Conservation (phyloP, 306 rosid species). For the Rosa chinensis region DNA sequence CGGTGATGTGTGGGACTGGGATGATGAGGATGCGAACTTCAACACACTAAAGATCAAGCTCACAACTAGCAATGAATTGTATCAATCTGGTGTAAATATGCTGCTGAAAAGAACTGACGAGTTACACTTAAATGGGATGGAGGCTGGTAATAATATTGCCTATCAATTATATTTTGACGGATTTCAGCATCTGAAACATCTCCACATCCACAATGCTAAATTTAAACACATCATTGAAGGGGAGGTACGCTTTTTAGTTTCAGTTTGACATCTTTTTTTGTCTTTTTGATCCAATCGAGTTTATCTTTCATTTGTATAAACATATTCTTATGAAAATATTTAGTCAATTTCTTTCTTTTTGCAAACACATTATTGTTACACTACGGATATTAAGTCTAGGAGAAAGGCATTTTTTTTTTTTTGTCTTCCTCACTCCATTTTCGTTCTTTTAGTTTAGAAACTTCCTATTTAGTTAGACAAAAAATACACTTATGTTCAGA, state of each 20-base stretch:
- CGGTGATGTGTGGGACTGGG: slow-evolving; percentile 26
- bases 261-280: not conserved
- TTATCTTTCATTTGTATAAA: not conserved
- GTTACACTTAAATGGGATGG: slow-evolving; percentile 39
- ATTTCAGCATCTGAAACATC: slow-evolving; percentile 41
- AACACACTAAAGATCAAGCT: slow-evolving; percentile 7
- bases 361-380: too few relatives aligned
- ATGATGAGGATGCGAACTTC: slow-evolving; percentile 24
- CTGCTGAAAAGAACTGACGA: slow-evolving; percentile 36
- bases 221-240: slow-evolving; percentile 24
- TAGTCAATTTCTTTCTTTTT: too few relatives aligned
- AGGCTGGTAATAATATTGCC: slow-evolving; percentile 23
- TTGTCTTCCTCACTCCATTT: too few relatives aligned
- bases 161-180: slow-evolving; percentile 32
- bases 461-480: too few relatives aligned
- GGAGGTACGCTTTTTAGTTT: not conserved
- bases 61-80: slow-evolving; percentile 20
- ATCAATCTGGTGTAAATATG: slow-evolving; percentile 24
- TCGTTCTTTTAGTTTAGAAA: too few relatives aligned
- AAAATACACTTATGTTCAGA: too few relatives aligned
- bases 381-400: too few relatives aligned
- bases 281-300: not conserved
- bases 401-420: too few relatives aligned
- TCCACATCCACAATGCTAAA: slow-evolving; percentile 35
- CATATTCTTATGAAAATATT: too few relatives aligned